Base-by-base conservation (phyloP, 768 basidiomycete species). In the Mrakia gelida region DNA sequence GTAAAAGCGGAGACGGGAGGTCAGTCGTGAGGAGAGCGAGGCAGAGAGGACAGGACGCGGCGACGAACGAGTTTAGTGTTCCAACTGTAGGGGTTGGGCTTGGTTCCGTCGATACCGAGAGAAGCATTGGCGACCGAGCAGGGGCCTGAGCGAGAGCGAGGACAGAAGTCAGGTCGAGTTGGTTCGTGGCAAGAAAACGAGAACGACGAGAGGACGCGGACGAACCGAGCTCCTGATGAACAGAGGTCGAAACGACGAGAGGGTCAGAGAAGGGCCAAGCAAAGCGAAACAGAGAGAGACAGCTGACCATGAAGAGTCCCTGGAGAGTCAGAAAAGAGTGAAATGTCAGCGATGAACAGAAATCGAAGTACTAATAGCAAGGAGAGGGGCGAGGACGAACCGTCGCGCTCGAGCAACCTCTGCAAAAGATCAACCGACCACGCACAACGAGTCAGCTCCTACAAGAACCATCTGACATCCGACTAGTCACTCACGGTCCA, bases 21-120 rank as follows among this genome's bases (percentile, higher is more conserved):
- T 52, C n/a, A 34, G 49, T 5, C 49, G 52, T 1, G 13, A 52
- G 26, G 30, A n/a, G 45, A 49, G 16, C 15, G 45, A 26, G 15
- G 2, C 1, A 0, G 15, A 28, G 5, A 28, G 23, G 10, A 16
- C 13, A 18, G 26, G 32, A 41, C 30, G 32, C 28, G 21, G 18
- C 28, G 7, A 56, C 45, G 49, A n/a, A 56, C 45, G 49, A 56
- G 77, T 56, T 32, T 80, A 71, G 21, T 70, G 75, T 80, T 81
- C 80, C 80, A 81, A 0, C 75, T 32, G 62, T 79, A 80, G 16
- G 76, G 77, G 63, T 81, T 81, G 23, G 52, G 49, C 30, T 72
- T 49, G 0, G 80, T 80, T 18, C 77, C 73, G 49, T 80, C 65
- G 49, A 70, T 30, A 1, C 28, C 67, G 41, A 70, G n/a, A 8